Evolutionary conservation across 148 eudicot species (phyloP), one percentile per base, ranked within the genome.

Genomic region (Arbutus unedo): DNA sequence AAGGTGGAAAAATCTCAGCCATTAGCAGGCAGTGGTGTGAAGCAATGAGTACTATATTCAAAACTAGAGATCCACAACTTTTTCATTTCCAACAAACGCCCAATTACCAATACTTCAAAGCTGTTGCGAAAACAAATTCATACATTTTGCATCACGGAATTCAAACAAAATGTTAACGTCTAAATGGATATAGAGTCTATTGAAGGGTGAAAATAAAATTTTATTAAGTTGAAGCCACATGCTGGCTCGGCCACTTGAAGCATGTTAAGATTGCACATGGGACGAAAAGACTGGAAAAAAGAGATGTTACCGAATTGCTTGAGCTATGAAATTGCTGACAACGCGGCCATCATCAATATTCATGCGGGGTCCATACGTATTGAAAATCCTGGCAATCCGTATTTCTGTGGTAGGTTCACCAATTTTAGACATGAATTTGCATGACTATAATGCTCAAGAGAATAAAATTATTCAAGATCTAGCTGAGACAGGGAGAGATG

Each of bases 341-440:
- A 96, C 99, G 7, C 99, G 97, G 0, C 99, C 99, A 89, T 96
- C 99, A 82, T 96, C 99, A 74, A 96, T 93, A 64, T 94, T 94
- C 99, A 96, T 96, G 41, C 99, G 97, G 50, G 99, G 99, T 31
- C 99, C 99, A 89, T 96, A 96, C 41, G 98, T 96, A 79, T 96
- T 96, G 90, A 96, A 96, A 77, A 96, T 96, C 78, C 99, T 89
- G 47, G 99, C 99, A 67, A 96, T 94, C 81, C 99, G 85, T 38
- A 95, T 95, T 89, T 96, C 99, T 96, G 93, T 70, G 48, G 45
- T 71, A 71, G 59, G 77, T 31, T 48, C 49, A 68, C 54, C 67
- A 14, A 77, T 81, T 56, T 1, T 16, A 48, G 77, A 59, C 21
- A 51, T 66, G 77, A 60, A 74, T 43, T 41, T 60, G 45, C 23